These are phyloP conservation scores for Penicillium cosmopolitanum DNA, from an alignment of 495 filamentous ascomycete genomes.

Conservation along the genomic window DNA sequence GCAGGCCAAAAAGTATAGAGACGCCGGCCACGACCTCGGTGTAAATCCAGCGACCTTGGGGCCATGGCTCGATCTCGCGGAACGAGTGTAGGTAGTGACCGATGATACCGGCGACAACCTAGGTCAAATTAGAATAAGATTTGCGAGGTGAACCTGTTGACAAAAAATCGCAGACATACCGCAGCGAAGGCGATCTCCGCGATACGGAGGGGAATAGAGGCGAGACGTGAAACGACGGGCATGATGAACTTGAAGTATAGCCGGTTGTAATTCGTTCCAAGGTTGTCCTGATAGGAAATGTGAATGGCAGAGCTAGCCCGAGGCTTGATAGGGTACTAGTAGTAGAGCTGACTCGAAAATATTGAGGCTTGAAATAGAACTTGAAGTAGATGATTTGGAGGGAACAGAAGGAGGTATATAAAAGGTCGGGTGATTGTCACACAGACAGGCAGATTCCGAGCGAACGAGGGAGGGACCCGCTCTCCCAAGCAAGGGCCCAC, in stretches of 20 bases:
- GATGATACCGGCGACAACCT: slow-evolving; percentile 61
- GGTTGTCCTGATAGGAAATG: background rate
- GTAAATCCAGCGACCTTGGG: slow-evolving; percentile 60
- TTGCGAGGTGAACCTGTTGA: background rate
- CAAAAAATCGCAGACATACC: slow-evolving; percentile 24
- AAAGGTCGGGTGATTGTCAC: slow-evolving; percentile 14
- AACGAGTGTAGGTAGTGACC: slow-evolving; percentile 53
- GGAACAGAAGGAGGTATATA: slow-evolving; percentile 26
- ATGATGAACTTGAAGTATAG: slow-evolving; percentile 33
- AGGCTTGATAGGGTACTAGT: background rate
- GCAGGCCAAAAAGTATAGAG: slow-evolving; percentile 52
- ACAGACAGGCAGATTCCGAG: slow-evolving; percentile 21
- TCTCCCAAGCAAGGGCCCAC: slow-evolving; percentile 28
- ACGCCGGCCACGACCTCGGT: slow-evolving; percentile 61
- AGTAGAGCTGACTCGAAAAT: background rate
- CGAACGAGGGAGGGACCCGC: slow-evolving; percentile 13
- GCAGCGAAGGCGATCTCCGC: slow-evolving; percentile 47
- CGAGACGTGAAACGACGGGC: slow-evolving; percentile 54
- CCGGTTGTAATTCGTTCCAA: background rate
- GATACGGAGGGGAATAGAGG: slow-evolving; percentile 53
- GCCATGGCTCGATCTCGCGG: slow-evolving; percentile 38
- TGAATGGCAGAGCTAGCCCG: background rate
- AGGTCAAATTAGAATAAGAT: background rate
- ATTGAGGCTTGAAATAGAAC: slow-evolving; percentile 1
- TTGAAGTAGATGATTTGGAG: background rate